Evolutionary conservation across 768 basidiomycete species (phyloP).

Genomic region (Leccinellum albellum): DNA sequence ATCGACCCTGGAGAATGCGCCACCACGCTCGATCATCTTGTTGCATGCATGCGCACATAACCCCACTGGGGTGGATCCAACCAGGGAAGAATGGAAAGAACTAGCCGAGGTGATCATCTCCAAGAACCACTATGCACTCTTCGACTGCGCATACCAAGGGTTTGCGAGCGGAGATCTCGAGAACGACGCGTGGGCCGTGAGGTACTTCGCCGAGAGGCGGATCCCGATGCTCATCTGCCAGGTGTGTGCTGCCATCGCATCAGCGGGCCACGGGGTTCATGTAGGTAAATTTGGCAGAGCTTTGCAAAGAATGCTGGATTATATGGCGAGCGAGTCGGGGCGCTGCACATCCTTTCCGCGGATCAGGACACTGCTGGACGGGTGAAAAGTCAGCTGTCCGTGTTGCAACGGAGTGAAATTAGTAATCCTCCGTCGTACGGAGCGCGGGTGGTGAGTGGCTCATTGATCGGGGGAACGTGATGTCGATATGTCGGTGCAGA

Average conservation of each 20-base stretch:
- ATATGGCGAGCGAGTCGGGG: slow-evolving; percentile 93
- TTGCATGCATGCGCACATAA: slow-evolving; percentile 96
- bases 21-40: slow-evolving; percentile 78
- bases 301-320: slow-evolving; percentile 97
- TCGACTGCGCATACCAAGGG: slow-evolving; percentile 96
- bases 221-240: slow-evolving; percentile 86
- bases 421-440: slow-evolving; percentile 93
- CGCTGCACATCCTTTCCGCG: slow-evolving; percentile 77
- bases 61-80: slow-evolving; percentile 94
- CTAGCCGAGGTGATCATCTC: slow-evolving; percentile 69
- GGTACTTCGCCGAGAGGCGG: slow-evolving; percentile 73
- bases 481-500: slow-evolving; percentile 36
- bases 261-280: slow-evolving; percentile 7
- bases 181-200: slow-evolving; percentile 87
- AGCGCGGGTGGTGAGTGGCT: slow-evolving; percentile 68
- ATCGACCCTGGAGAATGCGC: slow-evolving; percentile 55
- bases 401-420: slow-evolving; percentile 90
- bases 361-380: slow-evolving; percentile 62
- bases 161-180: slow-evolving; percentile 93
- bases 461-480: background rate
- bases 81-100: slow-evolving; percentile 76
- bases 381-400: slow-evolving; percentile 85
- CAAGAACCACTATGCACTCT: slow-evolving; percentile 83
- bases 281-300: slow-evolving; percentile 48
- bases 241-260: slow-evolving; percentile 37